A percentile compares a stretch with the other conserved stretches of the same genome.
phyloP scores from a whole-genome alignment of 2,329 filamentous ascomycete species.

The Colletotrichum orbiculare region DNA sequence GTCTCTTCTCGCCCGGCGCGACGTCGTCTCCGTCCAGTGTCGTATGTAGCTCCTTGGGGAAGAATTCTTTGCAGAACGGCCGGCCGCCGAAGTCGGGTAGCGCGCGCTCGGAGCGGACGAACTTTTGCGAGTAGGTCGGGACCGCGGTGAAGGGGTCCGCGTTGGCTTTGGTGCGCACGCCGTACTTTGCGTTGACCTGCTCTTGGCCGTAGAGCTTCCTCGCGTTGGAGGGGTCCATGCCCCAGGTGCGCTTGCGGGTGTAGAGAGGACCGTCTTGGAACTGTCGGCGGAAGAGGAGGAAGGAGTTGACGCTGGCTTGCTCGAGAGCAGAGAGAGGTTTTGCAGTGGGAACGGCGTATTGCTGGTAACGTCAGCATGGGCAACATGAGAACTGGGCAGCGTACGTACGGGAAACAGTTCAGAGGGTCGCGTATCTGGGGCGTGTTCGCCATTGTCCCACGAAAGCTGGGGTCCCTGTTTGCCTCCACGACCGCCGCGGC shows the following conservation, averaged over 20 bases:
- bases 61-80: slow-evolving; percentile 64
- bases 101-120: slow-evolving; percentile 61
- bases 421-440: slow-evolving; percentile 67
- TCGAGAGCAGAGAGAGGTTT: slow-evolving; percentile 57
- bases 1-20: slow-evolving; percentile 30
- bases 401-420: slow-evolving; percentile 67
- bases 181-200: slow-evolving; percentile 69
- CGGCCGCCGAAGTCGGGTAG: slow-evolving; percentile 64
- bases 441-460: slow-evolving; percentile 61
- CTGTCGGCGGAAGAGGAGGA: slow-evolving; percentile 67
- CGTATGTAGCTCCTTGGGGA: slow-evolving; percentile 66
- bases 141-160: slow-evolving; percentile 69
- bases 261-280: slow-evolving; percentile 66
- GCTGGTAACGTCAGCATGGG: slow-evolving; percentile 46
- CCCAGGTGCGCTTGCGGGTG: slow-evolving; percentile 57
- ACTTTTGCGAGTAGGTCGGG: slow-evolving; percentile 68
- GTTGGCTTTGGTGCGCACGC: slow-evolving; percentile 63
- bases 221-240: slow-evolving; percentile 51
- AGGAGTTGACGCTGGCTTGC: slow-evolving; percentile 59
- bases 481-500: slow-evolving; percentile 59
- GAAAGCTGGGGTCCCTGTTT: slow-evolving; percentile 60
- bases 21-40: slow-evolving; percentile 63
- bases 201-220: slow-evolving; percentile 64
- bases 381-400: not conserved
- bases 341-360: slow-evolving; percentile 61